phyloP scores from a whole-genome alignment of 495 filamentous ascomycete species.

The Neurospora sp. region DNA sequence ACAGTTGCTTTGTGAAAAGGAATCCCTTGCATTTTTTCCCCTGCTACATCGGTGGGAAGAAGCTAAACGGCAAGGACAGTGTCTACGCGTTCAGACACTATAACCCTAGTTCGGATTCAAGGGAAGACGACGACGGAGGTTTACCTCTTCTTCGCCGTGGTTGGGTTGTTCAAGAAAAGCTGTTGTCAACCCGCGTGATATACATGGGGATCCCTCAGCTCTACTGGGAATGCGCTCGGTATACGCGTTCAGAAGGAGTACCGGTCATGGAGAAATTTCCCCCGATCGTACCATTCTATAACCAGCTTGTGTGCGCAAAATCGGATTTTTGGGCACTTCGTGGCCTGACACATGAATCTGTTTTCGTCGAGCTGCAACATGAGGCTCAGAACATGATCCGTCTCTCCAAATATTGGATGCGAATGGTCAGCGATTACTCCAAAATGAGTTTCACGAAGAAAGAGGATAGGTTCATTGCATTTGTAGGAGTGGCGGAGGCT shows the following conservation, averaged over 20 bases:
- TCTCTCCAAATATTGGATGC: neutral
- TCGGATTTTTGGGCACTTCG: neutral
- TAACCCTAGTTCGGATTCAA: neutral
- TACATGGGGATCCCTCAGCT: neutral
- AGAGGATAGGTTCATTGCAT: slow-evolving; percentile 9
- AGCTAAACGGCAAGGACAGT: neutral
- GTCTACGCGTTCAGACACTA: neutral
- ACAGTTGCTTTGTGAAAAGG: neutral
- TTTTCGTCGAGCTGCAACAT: neutral
- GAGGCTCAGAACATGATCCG: neutral
- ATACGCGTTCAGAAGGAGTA: neutral
- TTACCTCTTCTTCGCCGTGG: neutral
- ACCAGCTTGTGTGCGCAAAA: neutral
- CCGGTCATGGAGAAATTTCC: neutral
- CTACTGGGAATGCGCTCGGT: neutral
- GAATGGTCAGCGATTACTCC: slow-evolving; percentile 1
- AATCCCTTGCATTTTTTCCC: neutral
- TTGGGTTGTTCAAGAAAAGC: neutral
- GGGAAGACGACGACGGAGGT: neutral
- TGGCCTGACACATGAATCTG: neutral
- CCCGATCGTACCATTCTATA: neutral
- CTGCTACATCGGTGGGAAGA: neutral
- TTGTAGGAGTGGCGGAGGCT: slow-evolving; percentile 11
- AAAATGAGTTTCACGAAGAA: slow-evolving; percentile 6
- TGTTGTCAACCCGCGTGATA: neutral